phyloP scores from a whole-genome alignment of 768 basidiomycete species.

The Brasilioporus rufonigricans region DNA sequence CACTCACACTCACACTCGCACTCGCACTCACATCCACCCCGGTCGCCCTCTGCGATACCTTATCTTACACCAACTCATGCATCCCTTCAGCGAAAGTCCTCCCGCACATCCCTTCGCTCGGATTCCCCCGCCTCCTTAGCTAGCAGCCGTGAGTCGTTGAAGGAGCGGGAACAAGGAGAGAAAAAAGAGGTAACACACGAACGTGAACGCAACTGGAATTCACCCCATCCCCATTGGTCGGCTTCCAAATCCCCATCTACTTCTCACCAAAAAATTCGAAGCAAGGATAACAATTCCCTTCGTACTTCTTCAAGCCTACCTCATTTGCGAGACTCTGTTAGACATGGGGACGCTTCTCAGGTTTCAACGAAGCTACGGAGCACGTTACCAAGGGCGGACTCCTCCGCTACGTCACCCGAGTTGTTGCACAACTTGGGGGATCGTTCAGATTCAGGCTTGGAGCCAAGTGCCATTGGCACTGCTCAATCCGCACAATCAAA shows the following conservation, averaged over 20 bases:
- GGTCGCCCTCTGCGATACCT: slow-evolving; percentile 40
- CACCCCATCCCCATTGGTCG: slow-evolving; percentile 59
- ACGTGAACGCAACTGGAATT: slow-evolving; percentile 70
- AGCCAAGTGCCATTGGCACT: background rate
- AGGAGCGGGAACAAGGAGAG: slow-evolving; percentile 32
- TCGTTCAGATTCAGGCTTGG: background rate
- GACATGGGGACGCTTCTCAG: slow-evolving; percentile 5
- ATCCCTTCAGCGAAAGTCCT: slow-evolving; percentile 33
- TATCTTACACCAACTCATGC: slow-evolving; percentile 32
- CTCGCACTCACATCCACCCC: slow-evolving; percentile 38
- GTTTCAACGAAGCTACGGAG: slow-evolving; percentile 1
- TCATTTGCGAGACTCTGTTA: slow-evolving; percentile 6
- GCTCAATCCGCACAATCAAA: background rate
- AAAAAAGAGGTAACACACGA: slow-evolving; percentile 42
- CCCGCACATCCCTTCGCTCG: slow-evolving; percentile 33
- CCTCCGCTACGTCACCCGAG: background rate
- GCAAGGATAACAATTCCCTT: slow-evolving; percentile 5
- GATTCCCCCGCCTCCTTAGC: slow-evolving; percentile 43
- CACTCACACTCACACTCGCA: no score
- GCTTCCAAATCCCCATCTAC: slow-evolving; percentile 21
- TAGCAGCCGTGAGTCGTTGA: slow-evolving; percentile 34
- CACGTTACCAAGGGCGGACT: background rate
- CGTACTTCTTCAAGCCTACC: slow-evolving; percentile 22
- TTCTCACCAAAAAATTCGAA: slow-evolving; percentile 5
- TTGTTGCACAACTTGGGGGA: slow-evolving; percentile 1